Base-by-base conservation (phyloP, 1,139 yeast genomes). In the Kodamaea ohmeri region DNA sequence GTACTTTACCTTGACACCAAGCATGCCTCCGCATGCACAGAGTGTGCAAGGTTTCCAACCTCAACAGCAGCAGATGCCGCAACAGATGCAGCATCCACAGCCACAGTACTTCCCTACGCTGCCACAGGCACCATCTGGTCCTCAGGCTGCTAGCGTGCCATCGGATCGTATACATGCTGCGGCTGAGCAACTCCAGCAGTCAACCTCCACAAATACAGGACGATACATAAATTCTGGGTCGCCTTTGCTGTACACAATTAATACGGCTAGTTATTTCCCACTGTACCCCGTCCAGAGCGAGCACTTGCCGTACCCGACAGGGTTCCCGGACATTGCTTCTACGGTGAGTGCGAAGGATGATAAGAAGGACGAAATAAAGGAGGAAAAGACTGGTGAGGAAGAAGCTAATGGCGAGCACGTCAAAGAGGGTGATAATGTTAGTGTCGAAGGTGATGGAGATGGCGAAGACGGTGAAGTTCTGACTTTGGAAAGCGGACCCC, bases 1-100 rank as follows among this genome's bases (percentile, higher is more conserved):
- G 41, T 70, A 63, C 44, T 70, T 60, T 44, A 70, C 71, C 8
- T 57, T 69, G 31, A 61, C 71, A 14, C 73, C 73, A n/a, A 48
- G 56, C 9, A 43, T 48, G 41, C 58, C 50, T 6, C 40, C 44
- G 11, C 40, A 42, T 14, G 50, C 11, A 40, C 41, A 25, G 13
- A 18, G 16, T 5, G 14, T 20, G 15, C 25, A 22, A 32, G 36
- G 17, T 8, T 26, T 13, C 34, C 26, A 27, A 12, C 24, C 32
- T 6, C 45, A 39, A 21, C 50, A 37, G 33, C 53, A 49, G 17
- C 62, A 61, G 9, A 63, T 56, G 46, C 68, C 70, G 1, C 41
- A 38, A 27, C 33, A 15, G 14, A 17, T 22, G 36, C 29, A 24
- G 20, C 36, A 38, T 11, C 41, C 41, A 5, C 67, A 60, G 47